These are phyloP conservation scores for Blastocystis sp. DNA, from an alignment of 352 stramenopile species.

Conservation along the genomic window DNA sequence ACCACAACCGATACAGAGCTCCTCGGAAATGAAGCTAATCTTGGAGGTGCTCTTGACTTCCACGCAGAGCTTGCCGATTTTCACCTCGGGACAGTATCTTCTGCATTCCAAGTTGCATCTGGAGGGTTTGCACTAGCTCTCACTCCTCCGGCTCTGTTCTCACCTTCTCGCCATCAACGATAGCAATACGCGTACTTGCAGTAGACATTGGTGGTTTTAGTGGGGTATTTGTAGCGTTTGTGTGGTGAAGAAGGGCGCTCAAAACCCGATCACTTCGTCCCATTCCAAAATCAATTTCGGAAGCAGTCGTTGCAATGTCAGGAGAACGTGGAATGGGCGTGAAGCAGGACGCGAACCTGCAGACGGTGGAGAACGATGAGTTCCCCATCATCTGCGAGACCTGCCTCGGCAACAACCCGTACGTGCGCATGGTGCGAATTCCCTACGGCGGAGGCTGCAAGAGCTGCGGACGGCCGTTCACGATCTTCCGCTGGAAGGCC, in stretches of 20 bases:
- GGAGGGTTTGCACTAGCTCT: constrained; percentile 91
- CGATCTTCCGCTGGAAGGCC: constrained; percentile 94
- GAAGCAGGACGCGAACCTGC: constrained; percentile 72
- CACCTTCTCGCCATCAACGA: constrained; percentile 89
- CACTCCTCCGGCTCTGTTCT: not conserved
- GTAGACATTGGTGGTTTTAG: constrained; percentile 38
- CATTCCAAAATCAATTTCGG: not conserved
- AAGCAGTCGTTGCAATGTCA: constrained; percentile 75
- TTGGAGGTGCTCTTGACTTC: constrained; percentile 92
- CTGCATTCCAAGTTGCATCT: constrained; percentile 98
- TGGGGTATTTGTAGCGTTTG: not conserved
- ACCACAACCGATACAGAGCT: constrained; percentile 98
- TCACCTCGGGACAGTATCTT: constrained; percentile 95
- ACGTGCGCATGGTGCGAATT: constrained; percentile 98
- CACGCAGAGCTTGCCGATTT: constrained; percentile 98
- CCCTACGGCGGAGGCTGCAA: constrained; percentile 91
- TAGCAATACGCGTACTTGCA: constrained; percentile 86
- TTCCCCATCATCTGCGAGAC: constrained; percentile 96
- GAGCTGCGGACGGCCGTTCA: constrained; percentile 94
- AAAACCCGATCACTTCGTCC: constrained; percentile 2
- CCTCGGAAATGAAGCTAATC: constrained; percentile 95
- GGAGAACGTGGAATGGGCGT: constrained; percentile 81
- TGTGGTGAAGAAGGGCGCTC: not conserved
- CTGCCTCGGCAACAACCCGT: constrained; percentile 96
- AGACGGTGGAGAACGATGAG: constrained; percentile 82